Base-by-base conservation (phyloP, 257 asterid species). In the Fraxinus excelsior region DNA sequence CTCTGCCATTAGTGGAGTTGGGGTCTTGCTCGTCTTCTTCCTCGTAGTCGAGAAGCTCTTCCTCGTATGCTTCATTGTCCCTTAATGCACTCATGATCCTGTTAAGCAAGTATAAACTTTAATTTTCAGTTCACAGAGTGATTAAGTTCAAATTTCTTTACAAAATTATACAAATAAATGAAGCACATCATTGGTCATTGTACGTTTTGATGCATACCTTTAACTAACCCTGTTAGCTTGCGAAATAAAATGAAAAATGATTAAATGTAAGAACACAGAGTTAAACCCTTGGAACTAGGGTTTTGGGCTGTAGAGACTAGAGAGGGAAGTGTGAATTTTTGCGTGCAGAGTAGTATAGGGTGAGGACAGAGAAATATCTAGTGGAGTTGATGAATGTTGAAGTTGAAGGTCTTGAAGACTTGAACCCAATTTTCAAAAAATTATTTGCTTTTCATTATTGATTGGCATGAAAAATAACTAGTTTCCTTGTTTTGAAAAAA, bases 201-300 rank as follows among this genome's bases (percentile, higher is more conserved):
- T 42, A 13, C 5, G 40, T 0, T n/a, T 70, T 25, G 46, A 80
- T 64, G 65, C 72, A 26, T 40, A 83, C 84, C 82, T 80, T 19
- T 64, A 80, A 73, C 56, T 80, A 56, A 56, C 25, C 65, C 75
- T 79, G 80, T 19, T 74, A 76, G 79, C 60, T 73, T 35, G 71
- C 46, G 25, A 44, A 62, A 51, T 46, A 53, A 7, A 56, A 21
- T n/a, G 65, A 56, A 56, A 51, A 6, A 7, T n/a, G 38, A 26
- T 73, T 12, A 76, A 26, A 74, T 26, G 83, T 19, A 25, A 51
- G 72, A 76, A 37, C 53, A 56, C 51, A 80, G 74, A 31, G 34
- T 31, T 83, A 76, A 80, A 83, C 82, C 82, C 86, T 83, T 73
- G 73, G 77, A 74, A 76, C 70, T 77, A 70, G 78, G 87, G 87